Evolutionary conservation across 768 basidiomycete species (phyloP), one percentile per base, ranked within the genome.

Genomic region (Russula emetica): DNA sequence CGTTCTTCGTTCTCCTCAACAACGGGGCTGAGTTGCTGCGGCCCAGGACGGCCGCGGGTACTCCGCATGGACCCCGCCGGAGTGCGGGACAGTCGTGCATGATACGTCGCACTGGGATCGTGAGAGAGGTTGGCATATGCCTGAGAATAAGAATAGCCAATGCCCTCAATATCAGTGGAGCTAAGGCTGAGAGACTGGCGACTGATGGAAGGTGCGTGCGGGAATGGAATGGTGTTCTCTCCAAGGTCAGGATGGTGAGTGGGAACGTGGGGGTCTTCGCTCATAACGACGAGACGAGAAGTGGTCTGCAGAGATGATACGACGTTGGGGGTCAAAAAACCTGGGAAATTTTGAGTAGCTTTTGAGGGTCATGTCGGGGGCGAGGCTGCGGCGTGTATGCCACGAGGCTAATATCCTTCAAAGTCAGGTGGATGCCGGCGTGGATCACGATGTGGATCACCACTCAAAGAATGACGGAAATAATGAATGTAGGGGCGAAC

Each of bases 11-110:
- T 63, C 59, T 68, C 68, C 56, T 69, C 68, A 4, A 20, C 68
- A 24, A 69, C 68, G 14, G 68, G 68, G 24, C 68, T 69, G 42
- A 69, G 66, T 60, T 69, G 66, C 10, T 67, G 60, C 7, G 60
- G 4, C 20, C 24, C 60, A 49, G 62, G 47, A 30, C 62, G 68
- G 26, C 47, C 38, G n/a, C 68, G 68, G 28, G 52, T 18, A 42
- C 66, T 67, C 18, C 66, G 66, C 47, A 67, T 49, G 8, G 68
- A 69, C 24, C 67, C 57, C 1, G 62, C 62, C 24, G 68, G 62
- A 22, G 68, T 62, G 26, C 66, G 68, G n/a, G 49, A 50, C 14
- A 64, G 32, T 14, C 61, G 61, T 47, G 58, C 30, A n/a, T 60
- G 66, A 53, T 66, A 50, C 16, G 56, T 55, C 20, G 45, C 52